These are phyloP conservation scores for Emericellopsis cladophorae DNA, from an alignment of 2,329 filamentous ascomycete genomes.

Conservation along the genomic window DNA sequence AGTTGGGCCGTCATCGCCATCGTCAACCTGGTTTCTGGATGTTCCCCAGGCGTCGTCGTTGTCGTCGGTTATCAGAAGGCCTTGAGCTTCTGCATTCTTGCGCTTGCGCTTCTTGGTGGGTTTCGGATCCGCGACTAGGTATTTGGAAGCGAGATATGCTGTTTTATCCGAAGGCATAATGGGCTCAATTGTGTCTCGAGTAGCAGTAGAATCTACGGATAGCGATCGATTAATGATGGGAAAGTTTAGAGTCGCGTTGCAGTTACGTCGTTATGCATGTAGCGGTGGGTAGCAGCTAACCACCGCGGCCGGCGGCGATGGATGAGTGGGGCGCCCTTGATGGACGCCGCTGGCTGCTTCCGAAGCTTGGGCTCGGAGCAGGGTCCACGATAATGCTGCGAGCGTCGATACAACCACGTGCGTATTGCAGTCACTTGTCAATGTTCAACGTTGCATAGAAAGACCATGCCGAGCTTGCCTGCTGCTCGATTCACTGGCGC, in stretches of 20 bases:
- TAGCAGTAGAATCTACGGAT: not conserved
- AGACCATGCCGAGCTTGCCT: no score
- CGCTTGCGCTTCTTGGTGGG: constrained; percentile 52
- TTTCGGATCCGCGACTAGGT: constrained; percentile 53
- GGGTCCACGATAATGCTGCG: no score
- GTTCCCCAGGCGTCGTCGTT: constrained; percentile 41
- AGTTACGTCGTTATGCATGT: constrained; percentile 1
- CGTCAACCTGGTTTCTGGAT: constrained; percentile 26
- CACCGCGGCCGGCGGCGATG: no score
- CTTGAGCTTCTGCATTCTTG: constrained; percentile 34
- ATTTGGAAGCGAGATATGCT: constrained; percentile 82
- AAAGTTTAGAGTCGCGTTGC: not conserved
- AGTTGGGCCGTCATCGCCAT: constrained; percentile 39
- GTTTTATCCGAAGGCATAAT: constrained; percentile 52
- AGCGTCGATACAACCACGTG: no score
- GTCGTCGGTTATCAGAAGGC: constrained; percentile 54
- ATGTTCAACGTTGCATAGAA: no score
- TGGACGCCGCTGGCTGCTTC: not conserved
- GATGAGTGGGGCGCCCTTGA: no score
- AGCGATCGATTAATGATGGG: not conserved
- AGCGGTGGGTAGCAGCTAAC: not conserved
- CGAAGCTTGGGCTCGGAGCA: not conserved
- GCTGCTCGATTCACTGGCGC: no score
- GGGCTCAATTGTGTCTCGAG: not conserved
- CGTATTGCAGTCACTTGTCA: no score